A percentile compares a stretch with the other conserved stretches of the same genome.
Conservation (phyloP, 2,329 filamentous ascomycete genomes). For the Colletotrichum eremochloae region DNA sequence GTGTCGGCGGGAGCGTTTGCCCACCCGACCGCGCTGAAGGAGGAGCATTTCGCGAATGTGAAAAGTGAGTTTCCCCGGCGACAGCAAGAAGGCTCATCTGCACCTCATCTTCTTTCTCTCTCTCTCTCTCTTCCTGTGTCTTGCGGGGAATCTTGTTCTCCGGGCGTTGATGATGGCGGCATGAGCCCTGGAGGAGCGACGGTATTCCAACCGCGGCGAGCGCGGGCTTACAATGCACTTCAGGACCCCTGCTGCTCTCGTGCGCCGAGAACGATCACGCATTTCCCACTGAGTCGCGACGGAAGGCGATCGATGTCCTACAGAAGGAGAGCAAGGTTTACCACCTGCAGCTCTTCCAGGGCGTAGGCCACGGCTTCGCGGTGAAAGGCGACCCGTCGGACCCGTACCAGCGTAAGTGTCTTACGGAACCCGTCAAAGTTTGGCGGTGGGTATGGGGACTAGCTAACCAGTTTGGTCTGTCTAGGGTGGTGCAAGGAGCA, state of each 20-base stretch:
- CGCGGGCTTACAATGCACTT: neutral
- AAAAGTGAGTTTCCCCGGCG: conserved; percentile 48
- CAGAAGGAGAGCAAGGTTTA: conserved; percentile 60
- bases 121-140: neutral
- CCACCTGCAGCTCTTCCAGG: conserved; percentile 73
- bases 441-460: conserved; percentile 46
- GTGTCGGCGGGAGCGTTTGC: conserved; percentile 62
- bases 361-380: conserved; percentile 74
- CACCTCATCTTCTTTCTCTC: no score
- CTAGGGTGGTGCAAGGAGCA: conserved; percentile 51
- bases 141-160: neutral
- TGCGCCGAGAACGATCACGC: conserved; percentile 61
- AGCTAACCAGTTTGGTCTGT: conserved; percentile 26
- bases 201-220: no score
- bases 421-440: neutral
- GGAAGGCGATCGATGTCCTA: conserved; percentile 58
- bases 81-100: no score
- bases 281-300: conserved; percentile 55
- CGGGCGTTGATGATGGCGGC: no score
- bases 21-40: conserved; percentile 64
- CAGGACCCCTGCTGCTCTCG: conserved; percentile 59
- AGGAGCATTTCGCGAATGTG: conserved; percentile 57
- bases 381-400: conserved; percentile 66
- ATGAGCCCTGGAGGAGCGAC: neutral
- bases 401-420: conserved; percentile 34